phyloP scores from a whole-genome alignment of 2,329 filamentous ascomycete genomes.

The Fusarium praegraminearum region DNA sequence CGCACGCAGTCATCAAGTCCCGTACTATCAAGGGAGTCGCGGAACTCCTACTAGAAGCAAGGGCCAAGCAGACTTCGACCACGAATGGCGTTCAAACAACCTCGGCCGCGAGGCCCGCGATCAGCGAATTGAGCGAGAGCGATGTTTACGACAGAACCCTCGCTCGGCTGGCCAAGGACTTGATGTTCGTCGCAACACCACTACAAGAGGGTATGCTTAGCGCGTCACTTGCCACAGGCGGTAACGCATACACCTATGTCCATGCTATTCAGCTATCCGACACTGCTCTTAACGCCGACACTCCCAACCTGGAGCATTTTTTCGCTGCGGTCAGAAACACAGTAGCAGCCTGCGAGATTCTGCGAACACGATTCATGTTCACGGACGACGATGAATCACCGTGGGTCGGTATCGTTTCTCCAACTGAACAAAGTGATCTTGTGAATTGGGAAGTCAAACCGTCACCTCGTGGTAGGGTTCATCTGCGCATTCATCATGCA shows the following conservation, averaged over 20 bases:
- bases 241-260: slow-evolving; percentile 19
- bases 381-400: slow-evolving; percentile 18
- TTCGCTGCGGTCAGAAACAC: slow-evolving; percentile 19
- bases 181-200: slow-evolving; percentile 25
- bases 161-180: slow-evolving; percentile 3
- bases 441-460: slow-evolving; percentile 10
- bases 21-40: slow-evolving; percentile 13
- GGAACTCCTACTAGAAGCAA: neutral
- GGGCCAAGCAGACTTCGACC: rapidly evolving
- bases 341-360: slow-evolving; percentile 14
- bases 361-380: slow-evolving; percentile 23
- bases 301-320: neutral
- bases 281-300: neutral
- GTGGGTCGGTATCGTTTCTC: slow-evolving; percentile 27
- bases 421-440: slow-evolving; percentile 17
- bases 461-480: neutral
- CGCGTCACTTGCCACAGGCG: slow-evolving; percentile 12
- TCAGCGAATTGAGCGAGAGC: rapidly evolving
- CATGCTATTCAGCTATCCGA: slow-evolving; percentile 23
- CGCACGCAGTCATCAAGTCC: slow-evolving; percentile 16
- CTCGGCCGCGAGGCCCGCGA: rapidly evolving
- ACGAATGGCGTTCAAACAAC: rapidly evolving
- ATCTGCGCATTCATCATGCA: slow-evolving; percentile 23
- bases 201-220: slow-evolving; percentile 33
- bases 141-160: neutral